A percentile compares a stretch with the other conserved stretches of the same genome.
phyloP scores from a whole-genome alignment of 2,329 filamentous ascomycete genomes.

The Ascochyta rabiei region DNA sequence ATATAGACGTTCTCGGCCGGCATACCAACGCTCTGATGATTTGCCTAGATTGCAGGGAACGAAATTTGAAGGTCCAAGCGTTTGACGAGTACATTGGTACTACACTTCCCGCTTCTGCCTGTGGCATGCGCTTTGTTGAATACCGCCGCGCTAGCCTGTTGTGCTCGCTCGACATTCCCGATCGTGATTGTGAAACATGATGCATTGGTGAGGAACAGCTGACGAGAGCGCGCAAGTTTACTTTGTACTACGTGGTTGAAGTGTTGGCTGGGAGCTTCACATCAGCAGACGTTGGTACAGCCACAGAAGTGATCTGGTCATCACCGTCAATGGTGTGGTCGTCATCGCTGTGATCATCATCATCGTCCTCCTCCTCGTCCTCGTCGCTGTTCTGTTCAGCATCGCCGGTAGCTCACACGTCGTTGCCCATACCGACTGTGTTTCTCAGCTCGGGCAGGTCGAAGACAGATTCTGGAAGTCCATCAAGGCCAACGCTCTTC shows the following conservation, averaged over 20 bases:
- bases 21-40: constrained; percentile 3
- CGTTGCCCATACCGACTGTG: constrained; percentile 14
- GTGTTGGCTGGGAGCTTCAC: background rate
- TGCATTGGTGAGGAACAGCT: background rate
- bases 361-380: background rate
- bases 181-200: background rate
- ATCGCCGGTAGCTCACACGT: background rate
- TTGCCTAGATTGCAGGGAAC: constrained; percentile 13
- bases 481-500: constrained; percentile 46
- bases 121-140: background rate
- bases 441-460: constrained; percentile 53
- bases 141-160: background rate
- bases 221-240: background rate
- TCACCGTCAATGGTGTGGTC: constrained; percentile 6
- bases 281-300: background rate
- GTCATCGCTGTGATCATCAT: background rate
- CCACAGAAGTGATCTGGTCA: background rate
- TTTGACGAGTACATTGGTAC: constrained; percentile 12
- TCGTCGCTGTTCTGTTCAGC: background rate
- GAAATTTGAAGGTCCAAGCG: constrained; percentile 12
- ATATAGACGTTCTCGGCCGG: constrained; percentile 14
- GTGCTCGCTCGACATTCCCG: background rate
- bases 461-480: constrained; percentile 51
- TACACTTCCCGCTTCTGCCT: constrained; percentile 4
- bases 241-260: background rate